phyloP scores from a whole-genome alignment of 345 rosid genomes.

The Mallotus nudiflorus region DNA sequence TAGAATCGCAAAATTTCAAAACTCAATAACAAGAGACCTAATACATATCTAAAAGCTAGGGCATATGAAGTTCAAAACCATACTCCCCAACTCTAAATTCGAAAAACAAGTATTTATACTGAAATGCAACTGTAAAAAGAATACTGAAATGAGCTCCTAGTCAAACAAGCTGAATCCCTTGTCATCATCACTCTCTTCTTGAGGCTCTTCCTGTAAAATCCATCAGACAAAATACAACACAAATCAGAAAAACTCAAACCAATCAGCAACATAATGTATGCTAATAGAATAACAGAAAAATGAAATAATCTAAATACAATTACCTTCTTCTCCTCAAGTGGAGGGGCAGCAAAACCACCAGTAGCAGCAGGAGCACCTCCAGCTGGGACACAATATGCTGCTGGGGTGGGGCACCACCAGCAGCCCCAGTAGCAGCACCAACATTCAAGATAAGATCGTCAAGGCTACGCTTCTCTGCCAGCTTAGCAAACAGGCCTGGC shows the following conservation, averaged over 20 bases:
- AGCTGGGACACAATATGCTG: constrained; percentile 46
- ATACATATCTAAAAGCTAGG: too few species aligned
- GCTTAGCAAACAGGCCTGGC: constrained; percentile 83
- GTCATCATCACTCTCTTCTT: constrained; percentile 84
- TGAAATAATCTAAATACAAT: too few species aligned
- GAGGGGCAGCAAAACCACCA: constrained; percentile 57
- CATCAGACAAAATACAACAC: too few species aligned
- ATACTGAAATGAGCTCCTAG: constrained; percentile 29
- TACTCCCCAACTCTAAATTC: not conserved
- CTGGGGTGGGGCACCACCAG: constrained; percentile 57
- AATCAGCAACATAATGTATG: too few species aligned
- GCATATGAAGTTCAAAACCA: constrained; percentile 9
- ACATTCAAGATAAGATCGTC: constrained; percentile 69
- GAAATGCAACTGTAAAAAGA: not conserved
- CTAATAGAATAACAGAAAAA: too few species aligned
- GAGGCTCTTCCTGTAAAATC: constrained; percentile 85
- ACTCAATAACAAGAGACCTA: too few species aligned
- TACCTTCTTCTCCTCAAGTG: constrained; percentile 66
- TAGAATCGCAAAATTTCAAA: too few species aligned
- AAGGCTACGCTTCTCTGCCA: constrained; percentile 64
- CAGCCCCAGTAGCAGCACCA: constrained; percentile 82
- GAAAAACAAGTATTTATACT: too few species aligned
- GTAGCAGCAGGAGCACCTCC: constrained; percentile 38
- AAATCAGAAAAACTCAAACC: too few species aligned
- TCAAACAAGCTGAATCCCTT: constrained; percentile 83